These are phyloP conservation scores for Candida germanica DNA, from an alignment of 805 yeast species.

Conservation along the genomic window DNA sequence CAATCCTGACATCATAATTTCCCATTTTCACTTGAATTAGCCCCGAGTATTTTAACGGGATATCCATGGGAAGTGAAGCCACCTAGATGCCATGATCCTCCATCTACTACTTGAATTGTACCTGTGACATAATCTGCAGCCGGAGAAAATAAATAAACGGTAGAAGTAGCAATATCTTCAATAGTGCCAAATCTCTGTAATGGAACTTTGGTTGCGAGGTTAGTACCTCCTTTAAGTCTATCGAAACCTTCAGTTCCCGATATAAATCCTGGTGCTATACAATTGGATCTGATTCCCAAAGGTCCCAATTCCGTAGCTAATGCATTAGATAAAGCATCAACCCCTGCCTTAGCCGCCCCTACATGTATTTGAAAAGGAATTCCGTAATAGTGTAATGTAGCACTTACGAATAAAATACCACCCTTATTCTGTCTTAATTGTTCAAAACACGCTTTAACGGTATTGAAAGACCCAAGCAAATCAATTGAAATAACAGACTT, in stretches of 20 bases:
- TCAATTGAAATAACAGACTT: constrained; percentile 38
- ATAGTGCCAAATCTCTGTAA: constrained; percentile 66
- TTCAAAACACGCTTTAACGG: constrained; percentile 38
- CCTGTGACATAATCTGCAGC: constrained; percentile 80
- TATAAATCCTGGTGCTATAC: constrained; percentile 90
- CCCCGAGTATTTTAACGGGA: constrained; percentile 26
- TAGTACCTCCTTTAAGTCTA: constrained; percentile 40
- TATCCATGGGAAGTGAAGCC: constrained; percentile 18
- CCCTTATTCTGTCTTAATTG: constrained; percentile 40
- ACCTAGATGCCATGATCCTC: constrained; percentile 84
- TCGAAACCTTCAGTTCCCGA: constrained; percentile 80
- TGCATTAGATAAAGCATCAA: constrained; percentile 80
- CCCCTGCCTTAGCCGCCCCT: constrained; percentile 95
- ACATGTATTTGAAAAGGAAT: constrained; percentile 72
- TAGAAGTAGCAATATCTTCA: constrained; percentile 81
- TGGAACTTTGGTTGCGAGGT: constrained; percentile 48
- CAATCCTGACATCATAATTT: constrained; percentile 6
- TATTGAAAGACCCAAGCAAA: constrained; percentile 40
- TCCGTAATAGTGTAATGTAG: constrained; percentile 44
- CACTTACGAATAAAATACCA: constrained; percentile 45
- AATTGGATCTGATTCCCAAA: constrained; percentile 75
- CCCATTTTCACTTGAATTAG: constrained; percentile 6
- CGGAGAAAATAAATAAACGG: constrained; percentile 76
- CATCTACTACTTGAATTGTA: constrained; percentile 80
- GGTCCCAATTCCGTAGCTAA: constrained; percentile 91